A percentile compares a stretch with the other conserved stretches of the same genome.
These are phyloP conservation scores for Hypoxylon subgilvum DNA, from an alignment of 495 filamentous ascomycete genomes.

Conservation along the genomic window DNA sequence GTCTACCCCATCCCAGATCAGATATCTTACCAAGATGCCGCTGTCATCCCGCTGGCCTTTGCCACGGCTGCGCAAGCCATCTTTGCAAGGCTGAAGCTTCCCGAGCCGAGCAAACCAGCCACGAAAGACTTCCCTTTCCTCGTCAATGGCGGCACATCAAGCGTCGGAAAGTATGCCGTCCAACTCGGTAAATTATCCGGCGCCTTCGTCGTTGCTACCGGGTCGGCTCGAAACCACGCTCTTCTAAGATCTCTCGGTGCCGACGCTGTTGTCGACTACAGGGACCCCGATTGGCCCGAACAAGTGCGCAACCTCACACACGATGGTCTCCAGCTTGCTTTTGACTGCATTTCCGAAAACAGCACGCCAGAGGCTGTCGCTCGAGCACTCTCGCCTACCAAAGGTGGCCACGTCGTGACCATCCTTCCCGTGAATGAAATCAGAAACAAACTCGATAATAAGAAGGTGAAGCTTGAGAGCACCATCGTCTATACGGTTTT, in stretches of 20 bases:
- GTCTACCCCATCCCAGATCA: slow-evolving; percentile 53
- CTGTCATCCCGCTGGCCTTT: slow-evolving; percentile 60
- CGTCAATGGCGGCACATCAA: slow-evolving; percentile 63
- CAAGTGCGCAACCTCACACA: slow-evolving; percentile 29
- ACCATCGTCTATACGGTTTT: slow-evolving; percentile 40
- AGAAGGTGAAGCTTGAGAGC: slow-evolving; percentile 35
- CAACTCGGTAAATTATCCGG: slow-evolving; percentile 66
- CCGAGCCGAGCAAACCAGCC: slow-evolving; percentile 40
- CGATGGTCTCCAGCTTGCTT: slow-evolving; percentile 25
- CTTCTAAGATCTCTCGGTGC: slow-evolving; percentile 61
- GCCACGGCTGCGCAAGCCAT: slow-evolving; percentile 61
- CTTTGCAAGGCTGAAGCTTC: slow-evolving; percentile 53
- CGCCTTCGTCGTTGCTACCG: slow-evolving; percentile 62
- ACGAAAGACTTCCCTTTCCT: slow-evolving; percentile 52
- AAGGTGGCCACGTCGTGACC: slow-evolving; percentile 32
- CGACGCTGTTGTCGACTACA: slow-evolving; percentile 62
- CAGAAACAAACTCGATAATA: slow-evolving; percentile 16
- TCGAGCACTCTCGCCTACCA: slow-evolving; percentile 22
- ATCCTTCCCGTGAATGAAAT: slow-evolving; percentile 26
- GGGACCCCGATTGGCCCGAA: slow-evolving; percentile 35
- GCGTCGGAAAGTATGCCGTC: slow-evolving; percentile 65
- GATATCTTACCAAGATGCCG: slow-evolving; percentile 54
- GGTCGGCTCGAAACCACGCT: slow-evolving; percentile 59
- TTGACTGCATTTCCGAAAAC: slow-evolving; percentile 30
- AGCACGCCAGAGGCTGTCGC: slow-evolving; percentile 15